phyloP scores from a whole-genome alignment of 768 basidiomycete species.

The Vararia minispora region DNA sequence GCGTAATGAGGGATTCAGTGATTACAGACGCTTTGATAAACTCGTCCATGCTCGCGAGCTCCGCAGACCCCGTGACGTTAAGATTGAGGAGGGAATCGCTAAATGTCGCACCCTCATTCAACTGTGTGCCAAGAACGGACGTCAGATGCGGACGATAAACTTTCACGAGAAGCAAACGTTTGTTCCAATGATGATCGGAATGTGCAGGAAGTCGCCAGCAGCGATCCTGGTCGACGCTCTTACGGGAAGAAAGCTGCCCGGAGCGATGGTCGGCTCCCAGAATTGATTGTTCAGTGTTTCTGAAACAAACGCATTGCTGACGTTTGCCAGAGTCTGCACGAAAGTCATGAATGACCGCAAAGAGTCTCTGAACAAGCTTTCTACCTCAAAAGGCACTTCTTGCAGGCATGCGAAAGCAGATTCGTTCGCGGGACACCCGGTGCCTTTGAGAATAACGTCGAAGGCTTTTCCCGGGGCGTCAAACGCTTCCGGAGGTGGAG shows the following conservation, averaged over 20 bases:
- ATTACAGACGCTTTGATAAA: slow-evolving; percentile 37
- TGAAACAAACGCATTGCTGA: slow-evolving; percentile 34
- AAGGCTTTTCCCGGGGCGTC: slow-evolving; percentile 44
- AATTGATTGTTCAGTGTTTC: slow-evolving; percentile 38
- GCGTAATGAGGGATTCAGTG: slow-evolving; percentile 37
- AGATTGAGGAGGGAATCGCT: slow-evolving; percentile 25
- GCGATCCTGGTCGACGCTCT: slow-evolving; percentile 34
- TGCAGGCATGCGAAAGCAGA: slow-evolving; percentile 34
- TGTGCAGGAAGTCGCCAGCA: slow-evolving; percentile 37
- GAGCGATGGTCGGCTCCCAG: slow-evolving; percentile 44
- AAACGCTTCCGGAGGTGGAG: slow-evolving; percentile 35
- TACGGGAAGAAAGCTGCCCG: slow-evolving; percentile 36
- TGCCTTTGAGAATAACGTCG: slow-evolving; percentile 30
- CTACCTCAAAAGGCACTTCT: slow-evolving; percentile 32
- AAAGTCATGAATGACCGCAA: not conserved
- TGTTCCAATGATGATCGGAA: slow-evolving; percentile 46
- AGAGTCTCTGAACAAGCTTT: slow-evolving; percentile 12
- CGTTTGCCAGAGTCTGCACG: slow-evolving; percentile 35
- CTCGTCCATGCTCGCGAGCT: slow-evolving; percentile 30
- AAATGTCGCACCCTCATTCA: slow-evolving; percentile 40
- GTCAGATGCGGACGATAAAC: not conserved
- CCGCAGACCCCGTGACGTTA: slow-evolving; percentile 23
- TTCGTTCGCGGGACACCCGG: slow-evolving; percentile 31
- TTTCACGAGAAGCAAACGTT: slow-evolving; percentile 26
- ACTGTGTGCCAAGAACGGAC: slow-evolving; percentile 16